Percentiles rank a stretch among this genome's conserved stretches.
phyloP scores from a whole-genome alignment of 73 alveolate genomes.

The Paramecium caudatum region DNA sequence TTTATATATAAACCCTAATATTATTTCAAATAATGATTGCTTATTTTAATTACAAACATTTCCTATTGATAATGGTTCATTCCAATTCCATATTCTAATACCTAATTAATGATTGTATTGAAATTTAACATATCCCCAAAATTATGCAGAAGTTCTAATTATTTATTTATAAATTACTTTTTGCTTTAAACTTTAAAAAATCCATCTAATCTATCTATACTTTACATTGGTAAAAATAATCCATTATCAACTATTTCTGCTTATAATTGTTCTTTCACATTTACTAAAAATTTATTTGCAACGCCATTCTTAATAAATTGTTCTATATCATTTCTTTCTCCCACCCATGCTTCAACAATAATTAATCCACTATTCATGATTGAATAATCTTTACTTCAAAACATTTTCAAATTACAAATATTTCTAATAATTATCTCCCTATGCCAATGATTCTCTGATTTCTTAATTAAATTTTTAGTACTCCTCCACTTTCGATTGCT shows the following conservation, averaged over 20 bases:
- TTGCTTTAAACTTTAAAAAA: conserved; percentile 4
- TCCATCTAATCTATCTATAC: neutral
- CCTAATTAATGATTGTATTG: neutral
- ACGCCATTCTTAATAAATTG: neutral
- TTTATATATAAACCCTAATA: neutral
- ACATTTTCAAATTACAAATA: neutral
- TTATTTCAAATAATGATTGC: neutral
- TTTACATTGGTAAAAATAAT: neutral
- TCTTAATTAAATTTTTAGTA: conserved; percentile 19
- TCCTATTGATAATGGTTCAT: neutral
- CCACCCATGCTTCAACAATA: neutral
- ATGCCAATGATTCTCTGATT: neutral
- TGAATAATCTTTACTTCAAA: neutral
- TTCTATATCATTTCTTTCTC: conserved; percentile 1
- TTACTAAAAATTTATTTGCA: neutral
- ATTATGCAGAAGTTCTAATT: neutral
- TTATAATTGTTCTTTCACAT: neutral
- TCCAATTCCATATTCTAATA: neutral
- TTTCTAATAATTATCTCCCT: conserved; percentile 2
- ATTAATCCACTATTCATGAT: neutral
- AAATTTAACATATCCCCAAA: neutral
- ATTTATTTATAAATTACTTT: neutral
- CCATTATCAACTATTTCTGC: neutral
- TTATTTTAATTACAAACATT: neutral
- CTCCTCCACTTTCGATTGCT: neutral